Evolutionary conservation across 768 basidiomycete genomes (phyloP).

Genomic region (Aureoboletus auriporus): DNA sequence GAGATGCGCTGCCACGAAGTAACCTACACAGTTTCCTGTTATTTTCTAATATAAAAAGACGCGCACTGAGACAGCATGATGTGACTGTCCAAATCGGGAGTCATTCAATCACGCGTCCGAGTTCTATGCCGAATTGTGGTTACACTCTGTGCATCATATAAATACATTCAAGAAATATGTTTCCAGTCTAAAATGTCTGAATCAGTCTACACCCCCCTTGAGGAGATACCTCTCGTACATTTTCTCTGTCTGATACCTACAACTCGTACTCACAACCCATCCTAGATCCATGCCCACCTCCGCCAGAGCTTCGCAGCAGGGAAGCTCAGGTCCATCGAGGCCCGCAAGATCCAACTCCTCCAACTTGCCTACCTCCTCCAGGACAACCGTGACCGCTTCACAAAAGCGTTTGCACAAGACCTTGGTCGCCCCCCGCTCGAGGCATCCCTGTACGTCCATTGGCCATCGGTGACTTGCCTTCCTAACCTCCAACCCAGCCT

Average conservation of each 20-base stretch:
- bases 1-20: too few relatives aligned
- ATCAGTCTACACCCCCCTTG: slow-evolving; percentile 45
- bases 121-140: too few relatives aligned
- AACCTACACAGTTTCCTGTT: too few relatives aligned
- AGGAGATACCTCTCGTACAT: slow-evolving; percentile 49
- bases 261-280: neutral
- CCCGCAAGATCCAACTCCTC: slow-evolving; percentile 72
- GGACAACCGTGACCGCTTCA: slow-evolving; percentile 63
- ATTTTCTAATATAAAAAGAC: too few relatives aligned
- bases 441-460: slow-evolving; percentile 43
- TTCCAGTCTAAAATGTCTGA: slow-evolving; percentile 1
- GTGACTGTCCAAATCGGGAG: too few relatives aligned
- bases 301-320: slow-evolving; percentile 58
- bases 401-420: slow-evolving; percentile 55
- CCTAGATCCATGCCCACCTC: slow-evolving; percentile 54
- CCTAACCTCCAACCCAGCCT: slow-evolving; percentile 37
- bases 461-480: neutral
- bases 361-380: slow-evolving; percentile 69
- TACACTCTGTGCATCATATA: too few relatives aligned
- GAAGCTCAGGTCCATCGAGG: slow-evolving; percentile 59
- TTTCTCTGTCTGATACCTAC: too few relatives aligned
- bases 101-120: too few relatives aligned
- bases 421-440: slow-evolving; percentile 63
- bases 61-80: too few relatives aligned
- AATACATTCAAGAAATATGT: too few relatives aligned